Percentiles rank a stretch among this genome's conserved stretches.
Evolutionary conservation across 1,139 yeast genomes (phyloP).

Genomic region (Blastobotrys buckinghamii): DNA sequence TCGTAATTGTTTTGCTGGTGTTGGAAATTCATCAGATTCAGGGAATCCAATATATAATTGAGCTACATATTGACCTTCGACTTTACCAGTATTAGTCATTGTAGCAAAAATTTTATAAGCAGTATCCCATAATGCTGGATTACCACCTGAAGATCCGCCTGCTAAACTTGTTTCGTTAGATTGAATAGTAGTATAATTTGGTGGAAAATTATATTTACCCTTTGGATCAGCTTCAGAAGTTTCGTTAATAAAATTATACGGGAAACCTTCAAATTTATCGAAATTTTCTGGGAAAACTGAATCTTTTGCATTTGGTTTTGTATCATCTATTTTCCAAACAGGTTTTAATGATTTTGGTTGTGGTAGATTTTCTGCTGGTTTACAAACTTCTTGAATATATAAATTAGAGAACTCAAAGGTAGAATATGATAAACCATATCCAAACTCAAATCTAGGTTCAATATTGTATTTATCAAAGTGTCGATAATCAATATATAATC

Average conservation of each 20-base stretch:
- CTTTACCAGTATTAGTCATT: conserved; percentile 47
- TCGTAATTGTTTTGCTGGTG: conserved; percentile 50
- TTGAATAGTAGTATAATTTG: conserved; percentile 42
- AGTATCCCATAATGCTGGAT: conserved; percentile 41
- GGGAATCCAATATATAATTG: conserved; percentile 58
- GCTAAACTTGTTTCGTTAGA: conserved; percentile 15
- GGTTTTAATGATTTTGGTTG: conserved; percentile 41
- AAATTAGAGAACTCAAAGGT: conserved; percentile 38
- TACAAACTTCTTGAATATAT: conserved; percentile 36
- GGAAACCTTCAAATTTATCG: conserved; percentile 16
- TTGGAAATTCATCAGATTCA: conserved; percentile 32
- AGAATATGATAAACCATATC: conserved; percentile 55
- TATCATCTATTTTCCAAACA: conserved; percentile 18
- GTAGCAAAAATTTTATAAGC: conserved; percentile 46
- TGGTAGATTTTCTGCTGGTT: conserved; percentile 47
- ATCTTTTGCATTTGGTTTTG: conserved; percentile 38
- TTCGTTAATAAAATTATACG: conserved; percentile 28
- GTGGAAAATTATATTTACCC: conserved; percentile 47
- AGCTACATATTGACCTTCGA: conserved; percentile 50
- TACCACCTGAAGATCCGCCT: conserved; percentile 57
- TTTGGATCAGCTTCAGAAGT: conserved; percentile 19
- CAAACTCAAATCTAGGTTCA: conserved; percentile 56
- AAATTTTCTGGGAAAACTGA: conserved; percentile 39
- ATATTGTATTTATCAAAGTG: conserved; percentile 52
- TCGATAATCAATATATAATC: conserved; percentile 42